A percentile compares a stretch with the other conserved stretches of the same genome.
Evolutionary conservation across 2,329 filamentous ascomycete species (phyloP).

Genomic region (Mycosphaerella arachidis): DNA sequence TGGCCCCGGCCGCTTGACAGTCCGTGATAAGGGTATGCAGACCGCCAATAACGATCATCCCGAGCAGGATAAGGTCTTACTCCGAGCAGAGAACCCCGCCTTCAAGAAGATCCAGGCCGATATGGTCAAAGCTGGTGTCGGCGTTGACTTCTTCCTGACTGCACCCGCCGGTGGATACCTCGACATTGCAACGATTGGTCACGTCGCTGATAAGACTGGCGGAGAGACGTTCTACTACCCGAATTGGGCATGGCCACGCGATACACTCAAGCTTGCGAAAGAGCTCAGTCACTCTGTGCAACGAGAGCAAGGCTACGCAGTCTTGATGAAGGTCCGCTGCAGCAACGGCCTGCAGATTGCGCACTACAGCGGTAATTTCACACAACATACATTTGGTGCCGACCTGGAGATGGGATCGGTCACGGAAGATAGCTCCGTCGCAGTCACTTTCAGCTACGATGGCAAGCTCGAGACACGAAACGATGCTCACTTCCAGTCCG

Average conservation of each 20-base stretch:
- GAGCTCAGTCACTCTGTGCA: slow-evolving; percentile 84
- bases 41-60: slow-evolving; percentile 73
- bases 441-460: slow-evolving; percentile 88
- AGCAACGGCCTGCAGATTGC: slow-evolving; percentile 92
- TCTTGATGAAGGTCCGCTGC: slow-evolving; percentile 96
- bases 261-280: slow-evolving; percentile 74
- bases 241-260: slow-evolving; percentile 85
- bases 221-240: slow-evolving; percentile 96
- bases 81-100: slow-evolving; percentile 80
- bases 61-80: slow-evolving; percentile 87
- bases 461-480: slow-evolving; percentile 95
- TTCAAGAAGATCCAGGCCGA: slow-evolving; percentile 85
- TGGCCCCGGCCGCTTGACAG: slow-evolving; percentile 78
- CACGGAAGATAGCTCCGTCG: slow-evolving; percentile 89
- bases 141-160: slow-evolving; percentile 90
- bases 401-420: slow-evolving; percentile 91
- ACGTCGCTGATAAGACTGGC: slow-evolving; percentile 82
- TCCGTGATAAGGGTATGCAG: slow-evolving; percentile 84
- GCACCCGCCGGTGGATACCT: slow-evolving; percentile 86
- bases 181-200: slow-evolving; percentile 86
- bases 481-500: slow-evolving; percentile 95
- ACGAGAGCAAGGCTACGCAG: slow-evolving; percentile 89
- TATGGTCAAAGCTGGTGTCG: slow-evolving; percentile 81
- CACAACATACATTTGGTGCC: slow-evolving; percentile 90
- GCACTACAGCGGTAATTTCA: slow-evolving; percentile 92